These are phyloP conservation scores for Penicillium sp. DNA, from an alignment of 2,329 filamentous ascomycete genomes.

Conservation along the genomic window DNA sequence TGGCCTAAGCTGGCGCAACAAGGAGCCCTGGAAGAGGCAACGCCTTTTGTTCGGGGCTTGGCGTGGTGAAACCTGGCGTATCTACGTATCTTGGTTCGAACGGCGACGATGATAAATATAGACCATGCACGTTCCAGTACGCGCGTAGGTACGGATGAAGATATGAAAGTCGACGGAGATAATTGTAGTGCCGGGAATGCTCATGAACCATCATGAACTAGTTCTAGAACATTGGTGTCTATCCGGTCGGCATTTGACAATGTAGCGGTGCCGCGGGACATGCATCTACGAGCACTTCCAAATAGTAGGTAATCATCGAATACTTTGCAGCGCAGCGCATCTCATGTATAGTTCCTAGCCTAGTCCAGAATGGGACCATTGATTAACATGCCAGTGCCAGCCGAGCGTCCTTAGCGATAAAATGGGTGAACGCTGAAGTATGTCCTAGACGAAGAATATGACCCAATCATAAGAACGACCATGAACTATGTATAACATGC, in stretches of 20 bases:
- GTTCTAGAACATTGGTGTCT: background rate
- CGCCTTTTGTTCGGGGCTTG: background rate
- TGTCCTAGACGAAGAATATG: background rate
- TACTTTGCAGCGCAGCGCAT: background rate
- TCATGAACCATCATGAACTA: background rate
- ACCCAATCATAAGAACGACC: background rate
- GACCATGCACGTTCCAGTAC: background rate
- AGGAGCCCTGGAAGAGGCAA: background rate
- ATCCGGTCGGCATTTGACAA: slow-evolving; percentile 1
- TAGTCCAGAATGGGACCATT: background rate
- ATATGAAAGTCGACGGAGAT: background rate
- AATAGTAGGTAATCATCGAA: background rate
- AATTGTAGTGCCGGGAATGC: background rate
- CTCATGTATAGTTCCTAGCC: background rate
- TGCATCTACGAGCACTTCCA: background rate
- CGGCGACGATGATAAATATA: background rate
- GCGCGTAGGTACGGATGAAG: background rate
- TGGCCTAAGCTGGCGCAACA: background rate
- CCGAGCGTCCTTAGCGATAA: background rate
- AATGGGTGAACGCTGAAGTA: background rate
- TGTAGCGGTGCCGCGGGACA: slow-evolving; percentile 9
- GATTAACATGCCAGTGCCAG: slow-evolving; percentile 9
- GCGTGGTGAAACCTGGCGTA: background rate
- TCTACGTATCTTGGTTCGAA: background rate
- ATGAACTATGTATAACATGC: background rate